phyloP scores from a whole-genome alignment of 2,329 filamentous ascomycete species.

The Emmonsiellopsis sp. region DNA sequence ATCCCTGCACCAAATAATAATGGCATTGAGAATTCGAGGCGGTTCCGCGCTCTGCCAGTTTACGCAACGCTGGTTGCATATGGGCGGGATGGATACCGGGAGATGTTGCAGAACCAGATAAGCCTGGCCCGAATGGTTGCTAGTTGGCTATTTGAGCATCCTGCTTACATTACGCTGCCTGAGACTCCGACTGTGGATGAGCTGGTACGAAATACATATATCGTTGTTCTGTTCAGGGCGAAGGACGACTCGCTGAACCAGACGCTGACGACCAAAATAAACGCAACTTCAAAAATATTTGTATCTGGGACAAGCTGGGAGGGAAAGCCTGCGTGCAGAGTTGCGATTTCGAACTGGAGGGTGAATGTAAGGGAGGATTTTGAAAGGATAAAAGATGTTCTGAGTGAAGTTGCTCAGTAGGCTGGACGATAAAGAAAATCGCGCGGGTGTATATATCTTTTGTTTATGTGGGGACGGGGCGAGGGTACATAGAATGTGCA shows the following conservation, averaged over 20 bases:
- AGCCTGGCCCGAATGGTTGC: constrained; percentile 60
- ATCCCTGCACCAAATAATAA: constrained; percentile 80
- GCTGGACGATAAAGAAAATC: not conserved
- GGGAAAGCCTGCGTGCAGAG: constrained; percentile 62
- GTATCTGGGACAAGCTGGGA: constrained; percentile 75
- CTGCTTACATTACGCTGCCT: constrained; percentile 59
- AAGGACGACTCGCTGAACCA: constrained; percentile 55
- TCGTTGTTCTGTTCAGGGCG: constrained; percentile 70
- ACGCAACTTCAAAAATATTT: constrained; percentile 64
- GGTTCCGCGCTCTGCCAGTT: constrained; percentile 82
- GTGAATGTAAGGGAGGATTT: constrained; percentile 61
- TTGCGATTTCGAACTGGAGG: constrained; percentile 80
- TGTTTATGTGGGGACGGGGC: not conserved
- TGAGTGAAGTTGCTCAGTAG: constrained; percentile 41
- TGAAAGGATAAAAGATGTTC: constrained; percentile 52
- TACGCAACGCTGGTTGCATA: constrained; percentile 72
- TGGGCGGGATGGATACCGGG: constrained; percentile 57
- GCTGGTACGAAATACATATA: constrained; percentile 48
- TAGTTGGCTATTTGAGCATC: constrained; percentile 49
- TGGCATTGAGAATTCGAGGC: constrained; percentile 81
- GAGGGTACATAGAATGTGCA: not conserved
- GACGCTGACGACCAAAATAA: constrained; percentile 61
- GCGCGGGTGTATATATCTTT: not conserved
- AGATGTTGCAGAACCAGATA: constrained; percentile 65
- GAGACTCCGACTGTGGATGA: constrained; percentile 24